phyloP scores from a whole-genome alignment of 1,284 basidiomycete species.

The Naganishia sp. region DNA sequence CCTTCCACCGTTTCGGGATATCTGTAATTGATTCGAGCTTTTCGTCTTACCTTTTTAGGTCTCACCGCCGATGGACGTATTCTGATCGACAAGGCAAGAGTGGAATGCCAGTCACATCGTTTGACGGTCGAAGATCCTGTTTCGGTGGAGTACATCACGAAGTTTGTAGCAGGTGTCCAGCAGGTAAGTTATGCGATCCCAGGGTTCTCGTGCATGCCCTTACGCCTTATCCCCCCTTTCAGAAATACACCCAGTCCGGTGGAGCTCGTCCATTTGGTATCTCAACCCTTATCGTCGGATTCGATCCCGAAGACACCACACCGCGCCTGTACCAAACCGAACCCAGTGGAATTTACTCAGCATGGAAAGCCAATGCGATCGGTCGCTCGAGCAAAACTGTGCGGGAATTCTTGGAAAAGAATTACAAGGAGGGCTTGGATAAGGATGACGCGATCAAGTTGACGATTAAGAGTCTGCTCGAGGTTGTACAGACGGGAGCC shows the following conservation, averaged over 20 bases:
- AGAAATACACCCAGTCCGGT: slow-evolving; percentile 98
- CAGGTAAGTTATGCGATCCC: slow-evolving; percentile 64
- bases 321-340: slow-evolving; percentile 96
- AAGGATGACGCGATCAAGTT: slow-evolving; percentile 91
- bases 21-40: slow-evolving; percentile 27
- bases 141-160: slow-evolving; percentile 96
- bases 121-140: slow-evolving; percentile 98
- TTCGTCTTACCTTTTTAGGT: slow-evolving; percentile 59
- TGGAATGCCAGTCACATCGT: slow-evolving; percentile 97
- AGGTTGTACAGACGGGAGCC: slow-evolving; percentile 98
- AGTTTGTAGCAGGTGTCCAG: slow-evolving; percentile 96
- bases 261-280: slow-evolving; percentile 98
- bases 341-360: slow-evolving; percentile 95
- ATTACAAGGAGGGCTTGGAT: slow-evolving; percentile 86
- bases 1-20: not conserved
- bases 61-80: slow-evolving; percentile 97
- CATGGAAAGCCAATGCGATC: slow-evolving; percentile 99
- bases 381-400: slow-evolving; percentile 98
- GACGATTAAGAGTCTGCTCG: slow-evolving; percentile 91
- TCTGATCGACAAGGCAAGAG: slow-evolving; percentile 94
- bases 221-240: not conserved
- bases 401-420: slow-evolving; percentile 97
- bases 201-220: not conserved
- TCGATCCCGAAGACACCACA: slow-evolving; percentile 85
- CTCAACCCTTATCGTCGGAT: slow-evolving; percentile 94